Conservation (phyloP, 2,329 filamentous ascomycete genomes). For the Neonectria punicea region DNA sequence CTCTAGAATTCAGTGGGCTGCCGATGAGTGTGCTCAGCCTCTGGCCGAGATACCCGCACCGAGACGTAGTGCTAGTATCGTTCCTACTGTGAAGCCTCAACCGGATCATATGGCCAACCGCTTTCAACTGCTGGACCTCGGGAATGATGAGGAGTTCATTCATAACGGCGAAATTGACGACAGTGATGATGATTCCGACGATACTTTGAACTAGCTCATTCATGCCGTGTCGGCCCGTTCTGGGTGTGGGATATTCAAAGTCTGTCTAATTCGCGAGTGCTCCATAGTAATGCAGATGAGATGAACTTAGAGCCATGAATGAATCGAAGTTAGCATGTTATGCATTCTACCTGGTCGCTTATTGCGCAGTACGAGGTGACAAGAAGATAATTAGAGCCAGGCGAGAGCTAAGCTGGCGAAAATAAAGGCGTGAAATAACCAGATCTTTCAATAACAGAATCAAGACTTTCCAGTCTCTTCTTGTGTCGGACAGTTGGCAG, state of each 20-base stretch:
- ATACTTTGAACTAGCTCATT: background rate
- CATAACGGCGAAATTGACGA: slow-evolving; percentile 3
- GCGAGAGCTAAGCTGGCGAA: background rate
- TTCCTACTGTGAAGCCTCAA: background rate
- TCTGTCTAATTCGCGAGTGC: background rate
- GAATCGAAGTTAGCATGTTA: background rate
- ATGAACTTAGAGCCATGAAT: background rate
- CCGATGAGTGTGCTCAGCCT: slow-evolving; percentile 77
- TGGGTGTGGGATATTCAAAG: background rate
- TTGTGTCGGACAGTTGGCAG: background rate
- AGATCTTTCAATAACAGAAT: background rate
- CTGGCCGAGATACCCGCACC: slow-evolving; percentile 49
- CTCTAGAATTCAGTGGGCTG: slow-evolving; percentile 75
- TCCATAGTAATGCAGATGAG: background rate
- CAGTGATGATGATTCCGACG: slow-evolving; percentile 12
- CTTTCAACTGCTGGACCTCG: slow-evolving; percentile 68
- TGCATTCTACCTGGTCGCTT: background rate
- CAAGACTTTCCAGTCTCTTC: background rate
- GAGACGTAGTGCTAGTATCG: slow-evolving; percentile 7
- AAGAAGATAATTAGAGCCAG: background rate
- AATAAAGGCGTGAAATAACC: background rate
- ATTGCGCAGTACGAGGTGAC: background rate
- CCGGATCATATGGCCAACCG: slow-evolving; percentile 64
- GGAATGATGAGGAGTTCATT: slow-evolving; percentile 52
- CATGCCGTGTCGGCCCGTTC: background rate